Conservation (phyloP, 2,329 filamentous ascomycete species). For the Fusarium abutilonis region DNA sequence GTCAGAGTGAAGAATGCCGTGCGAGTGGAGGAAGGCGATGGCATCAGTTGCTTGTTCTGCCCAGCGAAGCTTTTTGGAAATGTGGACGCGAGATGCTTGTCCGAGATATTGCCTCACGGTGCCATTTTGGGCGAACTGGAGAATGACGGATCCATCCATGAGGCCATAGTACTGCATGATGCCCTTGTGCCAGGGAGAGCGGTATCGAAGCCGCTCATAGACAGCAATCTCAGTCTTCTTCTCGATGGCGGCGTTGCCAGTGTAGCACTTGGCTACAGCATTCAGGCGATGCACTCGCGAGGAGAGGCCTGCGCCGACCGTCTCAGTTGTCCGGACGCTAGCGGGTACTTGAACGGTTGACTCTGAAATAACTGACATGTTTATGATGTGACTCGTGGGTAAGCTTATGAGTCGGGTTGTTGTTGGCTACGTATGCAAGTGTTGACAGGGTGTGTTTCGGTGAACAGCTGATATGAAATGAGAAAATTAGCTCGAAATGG, state of each 20-base stretch:
- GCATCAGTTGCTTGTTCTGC: not conserved
- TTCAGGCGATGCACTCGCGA: not conserved
- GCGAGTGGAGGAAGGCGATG: constrained; percentile 1
- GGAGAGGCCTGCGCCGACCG: not conserved
- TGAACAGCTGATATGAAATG: not conserved
- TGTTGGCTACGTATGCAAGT: not conserved
- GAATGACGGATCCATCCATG: not conserved
- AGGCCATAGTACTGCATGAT: constrained; percentile 9
- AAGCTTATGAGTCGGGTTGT: not conserved
- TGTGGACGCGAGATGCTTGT: not conserved
- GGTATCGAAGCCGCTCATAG: not conserved
- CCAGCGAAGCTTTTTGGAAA: not conserved
- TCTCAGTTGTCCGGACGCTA: not conserved
- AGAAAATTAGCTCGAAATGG: not conserved
- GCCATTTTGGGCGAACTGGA: constrained; percentile 6
- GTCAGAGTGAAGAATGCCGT: constrained; percentile 3
- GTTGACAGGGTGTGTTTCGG: not conserved
- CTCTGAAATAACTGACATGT: not conserved
- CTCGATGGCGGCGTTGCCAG: not conserved
- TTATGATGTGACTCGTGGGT: not conserved
- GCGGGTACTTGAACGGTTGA: not conserved
- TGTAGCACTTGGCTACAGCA: not conserved
- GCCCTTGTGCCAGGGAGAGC: not conserved
- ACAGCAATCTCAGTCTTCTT: not conserved
- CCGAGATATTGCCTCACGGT: not conserved